Percentiles rank a stretch among this genome's conserved stretches.
Conservation (phyloP, 164 flowering plant genomes). For the Dillenia suffruticosa region DNA sequence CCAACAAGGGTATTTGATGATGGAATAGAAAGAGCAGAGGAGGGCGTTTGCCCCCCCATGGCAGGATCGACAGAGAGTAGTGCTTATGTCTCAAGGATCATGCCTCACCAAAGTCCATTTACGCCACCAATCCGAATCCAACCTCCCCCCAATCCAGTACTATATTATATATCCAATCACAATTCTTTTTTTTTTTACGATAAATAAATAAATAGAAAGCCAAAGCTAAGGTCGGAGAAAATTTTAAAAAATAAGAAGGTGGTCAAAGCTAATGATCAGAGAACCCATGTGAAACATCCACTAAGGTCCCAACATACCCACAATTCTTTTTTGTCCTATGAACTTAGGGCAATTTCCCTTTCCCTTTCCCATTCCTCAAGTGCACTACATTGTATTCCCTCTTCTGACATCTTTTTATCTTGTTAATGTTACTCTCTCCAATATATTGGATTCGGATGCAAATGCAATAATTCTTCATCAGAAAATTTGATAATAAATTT, state of each 20-base stretch:
- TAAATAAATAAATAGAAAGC: no score
- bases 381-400: conserved; percentile 6
- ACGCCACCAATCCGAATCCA: conserved; percentile 11
- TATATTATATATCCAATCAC: no score
- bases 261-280: conserved; percentile 6
- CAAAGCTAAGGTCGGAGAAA: not conserved
- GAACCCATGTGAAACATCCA: conserved; percentile 23
- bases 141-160: conserved; percentile 9
- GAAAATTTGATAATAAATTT: no score
- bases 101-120: conserved; percentile 23
- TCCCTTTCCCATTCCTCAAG: not conserved
- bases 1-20: not conserved
- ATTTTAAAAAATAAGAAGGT: not conserved
- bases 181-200: no score
- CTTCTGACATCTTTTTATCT: not conserved
- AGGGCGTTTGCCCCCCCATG: conserved; percentile 17
- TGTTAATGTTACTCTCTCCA: not conserved
- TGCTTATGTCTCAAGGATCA: conserved; percentile 27
- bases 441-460: not conserved
- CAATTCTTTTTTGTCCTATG: not conserved
- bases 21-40: not conserved
- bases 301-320: conserved; percentile 19
- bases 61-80: conserved; percentile 10
- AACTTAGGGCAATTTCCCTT: no score
- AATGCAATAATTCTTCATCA: no score